Evolutionary conservation across 345 rosid species (phyloP).

Genomic region (Punica granatum): DNA sequence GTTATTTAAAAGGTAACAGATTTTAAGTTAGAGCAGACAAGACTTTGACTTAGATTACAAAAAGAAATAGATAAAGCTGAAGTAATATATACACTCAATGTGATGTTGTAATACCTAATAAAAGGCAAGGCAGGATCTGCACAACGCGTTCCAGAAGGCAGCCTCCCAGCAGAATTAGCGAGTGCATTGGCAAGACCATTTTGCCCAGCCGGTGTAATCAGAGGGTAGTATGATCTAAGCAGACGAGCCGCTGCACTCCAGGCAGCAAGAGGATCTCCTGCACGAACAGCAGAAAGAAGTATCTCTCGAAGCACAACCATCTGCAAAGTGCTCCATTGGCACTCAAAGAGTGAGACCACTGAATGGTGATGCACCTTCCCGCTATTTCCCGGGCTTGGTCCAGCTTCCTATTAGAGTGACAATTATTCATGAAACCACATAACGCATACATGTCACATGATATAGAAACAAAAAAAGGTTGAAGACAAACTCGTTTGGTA

Average conservation of each 20-base stretch:
- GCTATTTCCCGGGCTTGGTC: constrained; percentile 48
- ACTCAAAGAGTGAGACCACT: constrained; percentile 78
- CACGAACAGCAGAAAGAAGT: constrained; percentile 93
- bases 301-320: constrained; percentile 99
- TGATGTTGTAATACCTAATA: constrained; percentile 47
- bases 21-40: no score
- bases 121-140: constrained; percentile 98
- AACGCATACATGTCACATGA: not conserved
- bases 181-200: constrained; percentile 95
- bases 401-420: constrained; percentile 37
- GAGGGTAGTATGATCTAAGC: constrained; percentile 87
- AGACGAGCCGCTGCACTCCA: constrained; percentile 99
- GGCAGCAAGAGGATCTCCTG: constrained; percentile 95
- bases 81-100: not conserved
- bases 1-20: not conserved
- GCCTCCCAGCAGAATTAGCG: constrained; percentile 76
- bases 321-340: constrained; percentile 98
- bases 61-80: not conserved
- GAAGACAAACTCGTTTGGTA: not conserved
- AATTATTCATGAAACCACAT: not conserved
- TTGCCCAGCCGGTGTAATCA: constrained; percentile 95
- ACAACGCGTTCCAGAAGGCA: constrained; percentile 93
- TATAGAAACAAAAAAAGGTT: not conserved
- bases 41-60: not conserved
- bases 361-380: constrained; percentile 82